phyloP scores from a whole-genome alignment of 495 filamentous ascomycete genomes.

The Daldinia concentrica region DNA sequence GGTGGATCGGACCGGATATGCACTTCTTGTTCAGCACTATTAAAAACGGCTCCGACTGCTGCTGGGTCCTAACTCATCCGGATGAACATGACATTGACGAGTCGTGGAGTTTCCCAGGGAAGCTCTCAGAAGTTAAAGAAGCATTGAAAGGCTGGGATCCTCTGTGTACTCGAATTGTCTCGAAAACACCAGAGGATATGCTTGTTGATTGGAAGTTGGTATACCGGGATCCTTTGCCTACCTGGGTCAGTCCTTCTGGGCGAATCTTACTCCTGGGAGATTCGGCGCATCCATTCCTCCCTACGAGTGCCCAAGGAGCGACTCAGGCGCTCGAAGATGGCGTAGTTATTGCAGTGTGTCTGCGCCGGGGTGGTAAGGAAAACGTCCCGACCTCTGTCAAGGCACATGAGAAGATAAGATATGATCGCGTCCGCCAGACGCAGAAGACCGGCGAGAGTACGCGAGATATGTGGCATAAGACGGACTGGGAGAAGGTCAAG shows the following conservation, averaged over 20 bases:
- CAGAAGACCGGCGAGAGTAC: conserved; percentile 65
- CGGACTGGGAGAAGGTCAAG: conserved; percentile 63
- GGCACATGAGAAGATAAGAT: conserved; percentile 61
- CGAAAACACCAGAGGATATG: conserved; percentile 62
- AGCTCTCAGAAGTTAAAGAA: conserved; percentile 65
- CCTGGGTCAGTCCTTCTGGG: conserved; percentile 67
- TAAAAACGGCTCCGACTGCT: conserved; percentile 68
- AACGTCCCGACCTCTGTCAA: conserved; percentile 57
- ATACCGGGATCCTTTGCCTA: conserved; percentile 69
- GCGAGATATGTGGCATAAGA: conserved; percentile 66
- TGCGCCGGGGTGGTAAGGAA: conserved; percentile 63
- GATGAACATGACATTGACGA: conserved; percentile 69
- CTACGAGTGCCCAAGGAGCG: conserved; percentile 69
- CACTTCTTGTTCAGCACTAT: conserved; percentile 69
- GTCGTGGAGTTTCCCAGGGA: conserved; percentile 68
- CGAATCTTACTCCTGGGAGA: conserved; percentile 68
- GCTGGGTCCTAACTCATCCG: conserved; percentile 70
- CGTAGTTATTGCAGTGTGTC: conserved; percentile 66
- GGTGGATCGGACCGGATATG: conserved; percentile 67
- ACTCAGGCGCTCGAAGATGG: conserved; percentile 74
- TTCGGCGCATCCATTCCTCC: conserved; percentile 71
- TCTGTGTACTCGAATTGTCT: conserved; percentile 64
- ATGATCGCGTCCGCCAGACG: conserved; percentile 56
- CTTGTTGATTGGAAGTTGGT: conserved; percentile 75
- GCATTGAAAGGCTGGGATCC: conserved; percentile 71